Evolutionary conservation across 768 basidiomycete species (phyloP).

Genomic region (Leccinum disarticulatum): DNA sequence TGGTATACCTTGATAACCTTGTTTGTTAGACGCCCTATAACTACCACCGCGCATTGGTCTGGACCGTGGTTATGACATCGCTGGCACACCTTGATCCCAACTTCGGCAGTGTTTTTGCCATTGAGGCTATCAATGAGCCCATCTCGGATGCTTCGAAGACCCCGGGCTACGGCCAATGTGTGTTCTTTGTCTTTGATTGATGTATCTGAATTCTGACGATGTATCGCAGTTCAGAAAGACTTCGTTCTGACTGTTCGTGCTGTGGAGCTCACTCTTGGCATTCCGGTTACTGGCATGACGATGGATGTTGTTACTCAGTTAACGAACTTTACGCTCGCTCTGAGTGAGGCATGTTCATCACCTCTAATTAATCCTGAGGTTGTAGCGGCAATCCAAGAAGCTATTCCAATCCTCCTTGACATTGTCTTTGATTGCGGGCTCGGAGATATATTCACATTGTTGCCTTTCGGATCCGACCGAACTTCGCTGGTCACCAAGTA

Average conservation of each 20-base stretch:
- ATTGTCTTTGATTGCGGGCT: conserved; percentile 27
- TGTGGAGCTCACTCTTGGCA: conserved; percentile 60
- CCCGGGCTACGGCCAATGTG: conserved; percentile 70
- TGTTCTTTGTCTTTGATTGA: conserved; percentile 20
- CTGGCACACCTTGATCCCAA: conserved; percentile 67
- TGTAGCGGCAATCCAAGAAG: conserved; percentile 32
- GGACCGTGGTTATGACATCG: conserved; percentile 78
- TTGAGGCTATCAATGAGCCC: conserved; percentile 79
- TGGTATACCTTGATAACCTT: conserved; percentile 1
- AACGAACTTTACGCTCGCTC: conserved; percentile 38
- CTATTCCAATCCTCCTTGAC: conserved; percentile 37
- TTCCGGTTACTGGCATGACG: conserved; percentile 33
- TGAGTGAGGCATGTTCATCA: conserved; percentile 19
- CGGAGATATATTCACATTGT: conserved; percentile 22
- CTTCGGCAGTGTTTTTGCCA: conserved; percentile 64
- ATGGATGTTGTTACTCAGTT: conserved; percentile 20
- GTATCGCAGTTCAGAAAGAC: conserved; percentile 57
- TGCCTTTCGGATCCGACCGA: conserved; percentile 16
- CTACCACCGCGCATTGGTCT: conserved; percentile 75
- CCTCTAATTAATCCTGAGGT: conserved; percentile 33
- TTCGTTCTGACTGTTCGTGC: conserved; percentile 69
- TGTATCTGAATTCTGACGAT: background rate
- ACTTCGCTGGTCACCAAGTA: conserved; percentile 41
- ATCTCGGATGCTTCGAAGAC: conserved; percentile 69
- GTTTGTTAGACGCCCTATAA: conserved; percentile 55